Evolutionary conservation across 768 basidiomycete species (phyloP).

Genomic region (Termitomyces sp.): DNA sequence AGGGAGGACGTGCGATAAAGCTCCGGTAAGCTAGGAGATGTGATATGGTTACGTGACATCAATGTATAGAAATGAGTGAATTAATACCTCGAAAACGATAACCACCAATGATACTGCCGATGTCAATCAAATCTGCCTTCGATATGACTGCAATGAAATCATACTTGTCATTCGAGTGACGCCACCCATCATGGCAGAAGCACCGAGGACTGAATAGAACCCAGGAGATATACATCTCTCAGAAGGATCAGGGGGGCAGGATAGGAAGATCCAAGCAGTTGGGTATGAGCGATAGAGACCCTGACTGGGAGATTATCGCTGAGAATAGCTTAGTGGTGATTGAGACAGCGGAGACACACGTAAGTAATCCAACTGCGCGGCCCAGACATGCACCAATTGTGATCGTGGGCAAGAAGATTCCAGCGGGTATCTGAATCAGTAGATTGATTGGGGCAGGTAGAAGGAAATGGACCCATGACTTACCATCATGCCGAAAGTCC

Average conservation of each 20-base stretch:
- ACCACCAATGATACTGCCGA: constrained; percentile 65
- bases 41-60: not conserved
- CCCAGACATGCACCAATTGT: constrained; percentile 71
- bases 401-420: constrained; percentile 74
- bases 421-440: constrained; percentile 57
- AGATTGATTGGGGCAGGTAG: not conserved
- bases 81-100: constrained; percentile 60
- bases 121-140: not conserved
- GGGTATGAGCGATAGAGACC: constrained; percentile 63
- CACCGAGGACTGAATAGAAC: constrained; percentile 75
- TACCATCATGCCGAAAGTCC: constrained; percentile 81
- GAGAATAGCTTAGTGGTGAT: constrained; percentile 1
- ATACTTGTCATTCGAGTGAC: constrained; percentile 75
- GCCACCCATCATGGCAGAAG: constrained; percentile 70
- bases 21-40: constrained; percentile 57
- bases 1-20: constrained; percentile 74
- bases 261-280: constrained; percentile 62
- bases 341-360: constrained; percentile 32
- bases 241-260: constrained; percentile 68
- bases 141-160: constrained; percentile 13
- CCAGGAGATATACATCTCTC: constrained; percentile 68
- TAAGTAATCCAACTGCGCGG: constrained; percentile 63
- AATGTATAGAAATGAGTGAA: not conserved
- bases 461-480: constrained; percentile 2
- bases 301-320: constrained; percentile 39